A percentile compares a stretch with the other conserved stretches of the same genome.
phyloP scores from a whole-genome alignment of 768 basidiomycete species.

The Lactarius psammicola region DNA sequence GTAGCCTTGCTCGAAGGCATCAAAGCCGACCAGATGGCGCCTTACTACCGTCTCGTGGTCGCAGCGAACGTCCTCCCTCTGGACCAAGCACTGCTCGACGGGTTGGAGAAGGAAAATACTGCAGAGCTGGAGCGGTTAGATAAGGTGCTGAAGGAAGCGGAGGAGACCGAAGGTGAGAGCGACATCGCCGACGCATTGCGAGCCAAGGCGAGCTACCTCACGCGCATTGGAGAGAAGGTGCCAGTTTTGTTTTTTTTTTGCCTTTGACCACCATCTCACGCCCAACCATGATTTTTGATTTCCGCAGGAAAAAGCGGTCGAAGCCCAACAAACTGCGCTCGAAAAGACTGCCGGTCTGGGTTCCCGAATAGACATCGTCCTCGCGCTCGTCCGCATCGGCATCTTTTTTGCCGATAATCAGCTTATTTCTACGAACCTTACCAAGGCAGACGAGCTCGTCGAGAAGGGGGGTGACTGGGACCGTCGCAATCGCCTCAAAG shows the following conservation, averaged over 20 bases:
- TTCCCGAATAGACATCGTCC: conserved; percentile 87
- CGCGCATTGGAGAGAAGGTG: conserved; percentile 83
- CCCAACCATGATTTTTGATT: no score
- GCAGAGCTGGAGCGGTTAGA: conserved; percentile 74
- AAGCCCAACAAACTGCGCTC: conserved; percentile 78
- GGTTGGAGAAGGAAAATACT: conserved; percentile 67
- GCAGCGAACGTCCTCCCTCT: conserved; percentile 49
- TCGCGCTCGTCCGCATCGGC: conserved; percentile 85
- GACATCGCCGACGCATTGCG: conserved; percentile 89
- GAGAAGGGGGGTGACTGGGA: conserved; percentile 99
- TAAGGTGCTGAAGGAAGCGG: conserved; percentile 75
- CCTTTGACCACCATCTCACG: no score
- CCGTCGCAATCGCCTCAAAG: conserved; percentile 92
- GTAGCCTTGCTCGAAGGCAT: conserved; percentile 68
- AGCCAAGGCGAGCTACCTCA: conserved; percentile 80
- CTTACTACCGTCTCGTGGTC: conserved; percentile 67
- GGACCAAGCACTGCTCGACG: conserved; percentile 51
- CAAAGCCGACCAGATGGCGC: conserved; percentile 84
- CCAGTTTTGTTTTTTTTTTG: no score
- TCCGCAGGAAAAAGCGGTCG: conserved; percentile 70
- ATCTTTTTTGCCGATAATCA: conserved; percentile 84
- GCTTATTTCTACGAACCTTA: conserved; percentile 67
- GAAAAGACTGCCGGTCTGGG: conserved; percentile 93
- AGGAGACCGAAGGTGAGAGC: conserved; percentile 88
- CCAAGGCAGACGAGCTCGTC: conserved; percentile 83